These are phyloP conservation scores for Fusarium neocosmosporiellum DNA, from an alignment of 2,329 filamentous ascomycete genomes.

Conservation along the genomic window DNA sequence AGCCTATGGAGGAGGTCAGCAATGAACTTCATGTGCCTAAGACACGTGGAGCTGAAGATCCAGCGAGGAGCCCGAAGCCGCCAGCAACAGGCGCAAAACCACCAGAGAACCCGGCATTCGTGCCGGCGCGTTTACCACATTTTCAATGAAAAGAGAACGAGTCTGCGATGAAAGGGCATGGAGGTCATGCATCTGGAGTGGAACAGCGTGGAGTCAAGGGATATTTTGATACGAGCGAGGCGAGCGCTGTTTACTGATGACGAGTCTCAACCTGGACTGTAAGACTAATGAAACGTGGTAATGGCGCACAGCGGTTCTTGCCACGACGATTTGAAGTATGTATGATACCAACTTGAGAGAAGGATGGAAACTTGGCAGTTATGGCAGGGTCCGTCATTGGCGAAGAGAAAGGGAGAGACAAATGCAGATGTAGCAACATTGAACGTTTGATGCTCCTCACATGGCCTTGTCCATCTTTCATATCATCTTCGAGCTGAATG, in stretches of 20 bases:
- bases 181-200: neutral
- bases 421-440: conserved; percentile 12
- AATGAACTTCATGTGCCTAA: conserved; percentile 2
- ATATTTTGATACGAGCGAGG: neutral
- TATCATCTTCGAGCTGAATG: neutral
- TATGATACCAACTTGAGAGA: conserved; percentile 43
- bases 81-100: conserved; percentile 12
- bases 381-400: neutral
- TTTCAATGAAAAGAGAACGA: conserved; percentile 54
- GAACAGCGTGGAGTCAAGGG: neutral
- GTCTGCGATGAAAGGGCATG: neutral
- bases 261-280: conserved; percentile 14
- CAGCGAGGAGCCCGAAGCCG: conserved; percentile 36
- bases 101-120: conserved; percentile 53
- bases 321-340: conserved; percentile 29
- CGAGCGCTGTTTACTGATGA: neutral
- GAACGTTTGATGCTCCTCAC: neutral
- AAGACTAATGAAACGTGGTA: conserved; percentile 32
- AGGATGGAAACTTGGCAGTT: conserved; percentile 11
- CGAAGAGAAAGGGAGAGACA: neutral
- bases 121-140: conserved; percentile 69
- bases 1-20: conserved; percentile 18
- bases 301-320: conserved; percentile 7
- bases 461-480: neutral
- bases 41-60: conserved; percentile 35